These are phyloP conservation scores for Aspergillus indologenus DNA, from an alignment of 495 filamentous ascomycete species.

Conservation along the genomic window DNA sequence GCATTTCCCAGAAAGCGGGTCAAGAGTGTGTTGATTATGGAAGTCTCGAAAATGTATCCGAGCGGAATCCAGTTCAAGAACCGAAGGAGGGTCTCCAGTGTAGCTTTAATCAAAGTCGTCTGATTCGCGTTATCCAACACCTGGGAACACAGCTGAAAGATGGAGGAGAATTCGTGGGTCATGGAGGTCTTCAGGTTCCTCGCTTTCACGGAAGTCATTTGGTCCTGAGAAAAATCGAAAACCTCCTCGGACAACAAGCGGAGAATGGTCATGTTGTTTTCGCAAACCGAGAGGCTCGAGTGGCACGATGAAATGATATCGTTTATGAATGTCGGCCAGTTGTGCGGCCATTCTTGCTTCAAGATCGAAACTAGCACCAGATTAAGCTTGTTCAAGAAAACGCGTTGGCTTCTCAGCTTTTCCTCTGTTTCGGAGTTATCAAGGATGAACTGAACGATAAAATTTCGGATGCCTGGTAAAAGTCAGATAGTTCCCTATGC, in stretches of 20 bases:
- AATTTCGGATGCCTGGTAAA: constrained; percentile 85
- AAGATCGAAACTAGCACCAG: constrained; percentile 94
- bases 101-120: constrained; percentile 85
- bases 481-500: constrained; percentile 17
- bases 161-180: constrained; percentile 95
- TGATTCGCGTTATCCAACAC: constrained; percentile 86
- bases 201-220: constrained; percentile 96
- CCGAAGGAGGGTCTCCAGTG: constrained; percentile 86
- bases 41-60: constrained; percentile 97
- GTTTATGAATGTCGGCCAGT: constrained; percentile 99
- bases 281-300: constrained; percentile 91
- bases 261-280: constrained; percentile 99
- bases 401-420: constrained; percentile 71
- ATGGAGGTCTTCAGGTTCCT: constrained; percentile 95
- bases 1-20: constrained; percentile 85
- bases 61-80: constrained; percentile 99
- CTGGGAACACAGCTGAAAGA: constrained; percentile 95
- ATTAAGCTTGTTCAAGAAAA: constrained; percentile 95
- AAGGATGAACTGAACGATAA: constrained; percentile 97
- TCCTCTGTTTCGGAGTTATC: constrained; percentile 86
- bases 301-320: constrained; percentile 97
- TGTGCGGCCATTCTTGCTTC: constrained; percentile 99
- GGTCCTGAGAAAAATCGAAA: constrained; percentile 96
- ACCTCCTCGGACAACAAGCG: constrained; percentile 95
- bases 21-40: constrained; percentile 89